Conservation (phyloP, 1,139 yeast species). For the Meyerozyma athensensis region DNA sequence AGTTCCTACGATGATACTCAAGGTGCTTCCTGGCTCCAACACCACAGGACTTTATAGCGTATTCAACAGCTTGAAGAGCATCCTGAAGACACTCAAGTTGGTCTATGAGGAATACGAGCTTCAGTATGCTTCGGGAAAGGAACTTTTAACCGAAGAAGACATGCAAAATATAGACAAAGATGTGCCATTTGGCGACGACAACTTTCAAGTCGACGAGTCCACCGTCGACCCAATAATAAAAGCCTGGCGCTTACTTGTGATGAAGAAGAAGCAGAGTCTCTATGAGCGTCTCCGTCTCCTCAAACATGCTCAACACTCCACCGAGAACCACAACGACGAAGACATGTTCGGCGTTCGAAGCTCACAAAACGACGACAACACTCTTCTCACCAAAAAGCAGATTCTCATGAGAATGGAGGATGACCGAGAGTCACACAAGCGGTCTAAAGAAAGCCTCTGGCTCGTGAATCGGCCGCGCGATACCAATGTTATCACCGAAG, state of each 20-base stretch:
- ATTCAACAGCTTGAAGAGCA: constrained; percentile 33
- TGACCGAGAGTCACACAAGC: constrained; percentile 79
- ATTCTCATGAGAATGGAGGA: constrained; percentile 78
- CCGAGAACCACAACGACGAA: constrained; percentile 21
- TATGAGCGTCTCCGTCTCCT: constrained; percentile 40
- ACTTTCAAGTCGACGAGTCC: constrained; percentile 6
- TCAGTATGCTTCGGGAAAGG: constrained; percentile 21
- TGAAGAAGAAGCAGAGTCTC: constrained; percentile 47
- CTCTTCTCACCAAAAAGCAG: constrained; percentile 44
- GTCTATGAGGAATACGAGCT: constrained; percentile 23
- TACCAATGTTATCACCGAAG: constrained; percentile 32
- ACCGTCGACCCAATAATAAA: constrained; percentile 26
- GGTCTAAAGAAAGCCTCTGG: constrained; percentile 75
- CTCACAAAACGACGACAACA: constrained; percentile 19
- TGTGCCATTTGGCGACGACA: constrained; percentile 27
- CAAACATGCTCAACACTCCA: constrained; percentile 21
- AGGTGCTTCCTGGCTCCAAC: constrained; percentile 49
- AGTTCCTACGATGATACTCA: constrained; percentile 44
- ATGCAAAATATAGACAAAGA: constrained; percentile 27
- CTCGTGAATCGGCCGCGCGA: constrained; percentile 50
- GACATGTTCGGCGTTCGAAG: constrained; percentile 30
- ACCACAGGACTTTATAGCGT: constrained; percentile 46
- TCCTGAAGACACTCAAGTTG: constrained; percentile 33
- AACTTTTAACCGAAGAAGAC: constrained; percentile 33
- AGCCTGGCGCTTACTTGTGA: constrained; percentile 48